A percentile compares a stretch with the other conserved stretches of the same genome.
Conservation (phyloP, 148 eudicot species). For the Vaccinium macrocarpon region DNA sequence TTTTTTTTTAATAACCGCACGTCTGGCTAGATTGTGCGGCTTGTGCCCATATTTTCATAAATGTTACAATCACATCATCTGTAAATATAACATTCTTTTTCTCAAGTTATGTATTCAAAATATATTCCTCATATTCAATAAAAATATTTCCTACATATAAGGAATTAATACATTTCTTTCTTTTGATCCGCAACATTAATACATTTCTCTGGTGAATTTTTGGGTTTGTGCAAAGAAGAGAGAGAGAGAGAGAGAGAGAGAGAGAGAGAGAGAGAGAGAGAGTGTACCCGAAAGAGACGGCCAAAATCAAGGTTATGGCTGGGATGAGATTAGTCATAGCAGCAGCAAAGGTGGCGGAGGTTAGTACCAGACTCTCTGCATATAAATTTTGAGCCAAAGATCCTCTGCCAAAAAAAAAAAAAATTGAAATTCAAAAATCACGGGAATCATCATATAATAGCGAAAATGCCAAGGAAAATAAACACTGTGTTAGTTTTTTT, state of each 20-base stretch:
- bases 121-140: too few species aligned
- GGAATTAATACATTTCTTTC: too few species aligned
- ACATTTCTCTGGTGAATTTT: neutral
- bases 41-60: too few species aligned
- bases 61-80: too few species aligned
- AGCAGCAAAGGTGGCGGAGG: constrained; percentile 63
- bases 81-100: too few species aligned
- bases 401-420: constrained; percentile 39
- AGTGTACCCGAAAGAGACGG: constrained; percentile 46
- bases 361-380: constrained; percentile 48
- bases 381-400: constrained; percentile 51
- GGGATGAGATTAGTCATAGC: constrained; percentile 67
- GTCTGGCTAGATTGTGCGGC: too few species aligned
- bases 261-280: constrained; percentile 1
- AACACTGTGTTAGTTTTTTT: too few species aligned
- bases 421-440: neutral
- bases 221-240: neutral
- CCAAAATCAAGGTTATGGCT: constrained; percentile 61
- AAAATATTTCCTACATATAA: too few species aligned
- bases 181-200: too few species aligned
- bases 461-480: neutral
- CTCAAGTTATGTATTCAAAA: too few species aligned
- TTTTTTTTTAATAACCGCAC: too few species aligned
- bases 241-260: constrained; percentile 3
- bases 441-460: neutral